Conservation (phyloP, 1,284 basidiomycete species). For the Heterobasidion occidentale region DNA sequence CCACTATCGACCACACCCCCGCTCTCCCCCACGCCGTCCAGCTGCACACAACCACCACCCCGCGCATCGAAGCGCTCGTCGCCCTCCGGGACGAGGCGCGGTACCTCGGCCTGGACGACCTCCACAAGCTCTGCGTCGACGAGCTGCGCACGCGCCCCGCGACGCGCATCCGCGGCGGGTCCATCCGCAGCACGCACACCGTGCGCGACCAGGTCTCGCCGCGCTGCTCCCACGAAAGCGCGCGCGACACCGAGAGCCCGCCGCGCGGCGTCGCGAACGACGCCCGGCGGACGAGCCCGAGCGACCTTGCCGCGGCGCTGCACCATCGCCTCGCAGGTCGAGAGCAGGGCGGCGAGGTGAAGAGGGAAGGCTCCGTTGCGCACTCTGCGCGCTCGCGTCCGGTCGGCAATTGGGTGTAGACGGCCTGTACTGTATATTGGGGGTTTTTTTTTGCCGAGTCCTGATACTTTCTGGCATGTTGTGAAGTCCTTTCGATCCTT, state of each 20-base stretch:
- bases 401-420: background rate
- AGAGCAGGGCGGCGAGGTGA: background rate
- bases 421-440: no score
- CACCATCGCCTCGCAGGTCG: background rate
- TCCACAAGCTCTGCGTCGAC: slow-evolving; percentile 56
- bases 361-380: background rate
- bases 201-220: slow-evolving; percentile 17
- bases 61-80: slow-evolving; percentile 54
- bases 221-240: slow-evolving; percentile 12
- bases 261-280: slow-evolving; percentile 1
- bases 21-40: slow-evolving; percentile 53
- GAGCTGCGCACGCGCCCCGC: slow-evolving; percentile 41
- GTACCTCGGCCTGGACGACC: slow-evolving; percentile 56
- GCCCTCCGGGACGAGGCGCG: slow-evolving; percentile 69
- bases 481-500: no score
- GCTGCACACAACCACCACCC: slow-evolving; percentile 35
- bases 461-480: no score
- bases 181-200: slow-evolving; percentile 22
- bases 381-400: background rate
- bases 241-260: slow-evolving; percentile 3
- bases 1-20: slow-evolving; percentile 22
- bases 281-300: slow-evolving; percentile 4
- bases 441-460: no score
- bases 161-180: slow-evolving; percentile 19
- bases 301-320: background rate